phyloP scores from a whole-genome alignment of 331 rosid species.

The Malus hybrid region DNA sequence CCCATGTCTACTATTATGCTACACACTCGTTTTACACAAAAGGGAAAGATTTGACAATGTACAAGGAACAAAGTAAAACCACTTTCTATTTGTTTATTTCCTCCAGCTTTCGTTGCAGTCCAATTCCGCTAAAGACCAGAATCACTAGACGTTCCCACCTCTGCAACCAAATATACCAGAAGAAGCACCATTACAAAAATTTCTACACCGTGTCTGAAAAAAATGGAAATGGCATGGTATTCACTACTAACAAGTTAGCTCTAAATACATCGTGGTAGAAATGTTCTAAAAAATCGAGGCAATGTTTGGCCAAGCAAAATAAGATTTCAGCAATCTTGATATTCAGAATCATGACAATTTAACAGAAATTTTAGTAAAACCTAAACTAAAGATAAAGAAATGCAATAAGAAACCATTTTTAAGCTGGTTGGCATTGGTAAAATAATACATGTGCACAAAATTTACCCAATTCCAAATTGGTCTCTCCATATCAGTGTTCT shows the following conservation, averaged over 20 bases:
- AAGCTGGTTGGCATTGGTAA: not conserved
- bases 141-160: slow-evolving; percentile 5
- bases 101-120: not conserved
- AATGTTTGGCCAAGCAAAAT: not conserved
- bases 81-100: not conserved
- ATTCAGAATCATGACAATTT: not conserved
- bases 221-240: not conserved
- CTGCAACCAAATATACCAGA: slow-evolving; percentile 1
- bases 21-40: not conserved
- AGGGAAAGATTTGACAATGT: not conserved
- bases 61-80: not conserved
- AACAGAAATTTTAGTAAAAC: not conserved
- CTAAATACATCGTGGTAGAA: not conserved
- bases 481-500: not conserved
- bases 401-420: not conserved
- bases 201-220: not conserved
- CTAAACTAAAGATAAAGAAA: not conserved
- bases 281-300: not conserved
- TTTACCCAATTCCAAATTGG: not conserved
- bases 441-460: not conserved
- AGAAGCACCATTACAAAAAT: not conserved
- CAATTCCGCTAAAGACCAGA: not conserved
- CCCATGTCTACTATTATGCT: slow-evolving; percentile 30
- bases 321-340: not conserved
- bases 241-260: not conserved